These are phyloP conservation scores for Phialemonium atrogriseum DNA, from an alignment of 2,329 filamentous ascomycete species.

Conservation along the genomic window DNA sequence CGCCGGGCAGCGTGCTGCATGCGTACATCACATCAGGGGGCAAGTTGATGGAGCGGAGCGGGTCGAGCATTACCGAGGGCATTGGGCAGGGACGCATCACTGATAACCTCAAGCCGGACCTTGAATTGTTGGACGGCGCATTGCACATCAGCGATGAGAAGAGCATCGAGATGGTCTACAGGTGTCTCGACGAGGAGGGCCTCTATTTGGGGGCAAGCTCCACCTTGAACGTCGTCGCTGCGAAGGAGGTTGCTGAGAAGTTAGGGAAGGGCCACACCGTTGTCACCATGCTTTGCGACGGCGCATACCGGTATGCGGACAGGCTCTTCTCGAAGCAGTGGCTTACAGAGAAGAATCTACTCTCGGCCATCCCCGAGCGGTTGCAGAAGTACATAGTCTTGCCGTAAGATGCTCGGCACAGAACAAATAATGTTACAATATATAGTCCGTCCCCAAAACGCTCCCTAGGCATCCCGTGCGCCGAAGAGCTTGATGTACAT, in stretches of 20 bases:
- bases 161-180: conserved; percentile 95
- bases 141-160: conserved; percentile 83
- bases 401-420: conserved; percentile 49
- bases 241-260: conserved; percentile 86
- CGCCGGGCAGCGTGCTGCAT: conserved; percentile 87
- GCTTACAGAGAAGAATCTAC: conserved; percentile 77
- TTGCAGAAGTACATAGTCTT: conserved; percentile 92
- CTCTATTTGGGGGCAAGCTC: conserved; percentile 92
- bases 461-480: conserved; percentile 6
- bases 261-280: conserved; percentile 83
- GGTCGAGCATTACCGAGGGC: conserved; percentile 91
- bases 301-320: conserved; percentile 95
- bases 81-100: conserved; percentile 95
- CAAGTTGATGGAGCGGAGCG: conserved; percentile 69
- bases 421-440: conserved; percentile 4
- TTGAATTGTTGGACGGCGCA: conserved; percentile 76
- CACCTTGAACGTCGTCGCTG: conserved; percentile 88
- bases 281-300: conserved; percentile 90
- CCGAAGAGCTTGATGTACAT: conserved; percentile 25
- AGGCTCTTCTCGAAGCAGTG: conserved; percentile 86
- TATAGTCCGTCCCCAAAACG: conserved; percentile 4
- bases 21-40: conserved; percentile 84
- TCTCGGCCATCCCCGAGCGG: conserved; percentile 73
- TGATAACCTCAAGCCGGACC: conserved; percentile 83
- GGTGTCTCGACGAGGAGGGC: conserved; percentile 91